Evolutionary conservation across 2,329 filamentous ascomycete species (phyloP).

Genomic region (Fusarium sororula): DNA sequence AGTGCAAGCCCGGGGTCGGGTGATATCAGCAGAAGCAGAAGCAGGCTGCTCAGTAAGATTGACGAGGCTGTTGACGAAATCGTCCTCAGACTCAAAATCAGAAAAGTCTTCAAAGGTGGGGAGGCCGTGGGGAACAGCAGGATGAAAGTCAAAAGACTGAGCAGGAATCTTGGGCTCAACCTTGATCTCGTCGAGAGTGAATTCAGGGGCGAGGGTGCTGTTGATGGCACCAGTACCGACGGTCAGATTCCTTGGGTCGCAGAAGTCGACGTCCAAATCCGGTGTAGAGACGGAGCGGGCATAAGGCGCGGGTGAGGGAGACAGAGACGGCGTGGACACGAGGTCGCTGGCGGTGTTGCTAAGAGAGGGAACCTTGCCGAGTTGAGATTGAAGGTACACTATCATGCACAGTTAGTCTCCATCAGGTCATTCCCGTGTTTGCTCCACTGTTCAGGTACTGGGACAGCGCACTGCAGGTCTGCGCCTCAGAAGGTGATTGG

Average conservation of each 20-base stretch:
- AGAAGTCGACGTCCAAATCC: conserved; percentile 83
- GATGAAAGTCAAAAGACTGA: conserved; percentile 62
- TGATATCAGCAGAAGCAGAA: conserved; percentile 61
- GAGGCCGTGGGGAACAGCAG: conserved; percentile 65
- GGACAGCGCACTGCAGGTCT: conserved; percentile 34
- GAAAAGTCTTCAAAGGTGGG: conserved; percentile 86
- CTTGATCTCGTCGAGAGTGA: conserved; percentile 71
- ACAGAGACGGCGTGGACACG: conserved; percentile 81
- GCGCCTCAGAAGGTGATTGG: conserved; percentile 32
- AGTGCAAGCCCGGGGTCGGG: conserved; percentile 74
- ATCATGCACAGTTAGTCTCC: conserved; percentile 50
- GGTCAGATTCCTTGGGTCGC: conserved; percentile 89
- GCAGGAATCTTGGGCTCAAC: conserved; percentile 58
- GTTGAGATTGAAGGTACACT: conserved; percentile 62
- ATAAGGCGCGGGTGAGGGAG: conserved; percentile 84
- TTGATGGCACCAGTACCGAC: conserved; percentile 66
- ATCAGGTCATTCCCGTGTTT: conserved; percentile 23
- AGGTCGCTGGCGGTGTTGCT: conserved; percentile 73
- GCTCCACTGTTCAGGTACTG: conserved; percentile 37
- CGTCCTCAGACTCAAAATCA: conserved; percentile 90
- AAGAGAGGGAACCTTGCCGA: conserved; percentile 65
- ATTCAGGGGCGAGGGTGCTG: conserved; percentile 65
- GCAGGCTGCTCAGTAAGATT: conserved; percentile 64
- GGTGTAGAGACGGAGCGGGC: conserved; percentile 70
- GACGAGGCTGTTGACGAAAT: conserved; percentile 77